These are phyloP conservation scores for Sporodiniella umbellata DNA, from an alignment of 371 early-diverging fungal species.

Conservation along the genomic window DNA sequence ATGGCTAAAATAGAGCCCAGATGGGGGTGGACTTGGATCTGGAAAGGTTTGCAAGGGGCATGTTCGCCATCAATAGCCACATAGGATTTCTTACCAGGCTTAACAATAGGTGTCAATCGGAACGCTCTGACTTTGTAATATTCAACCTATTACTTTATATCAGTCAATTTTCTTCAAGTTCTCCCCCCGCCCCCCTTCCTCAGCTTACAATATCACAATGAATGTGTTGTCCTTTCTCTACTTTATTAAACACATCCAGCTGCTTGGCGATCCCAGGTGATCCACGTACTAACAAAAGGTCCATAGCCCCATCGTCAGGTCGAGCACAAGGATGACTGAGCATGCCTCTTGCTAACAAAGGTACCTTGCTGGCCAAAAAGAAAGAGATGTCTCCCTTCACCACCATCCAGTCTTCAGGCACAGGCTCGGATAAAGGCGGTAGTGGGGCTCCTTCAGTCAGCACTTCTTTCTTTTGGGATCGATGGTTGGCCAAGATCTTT, in stretches of 20 bases:
- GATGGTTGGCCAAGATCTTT: constrained; percentile 12
- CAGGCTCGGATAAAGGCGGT: constrained; percentile 35
- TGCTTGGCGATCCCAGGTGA: constrained; percentile 23
- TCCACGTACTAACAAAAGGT: constrained; percentile 50
- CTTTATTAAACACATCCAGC: constrained; percentile 41
- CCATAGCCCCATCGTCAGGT: constrained; percentile 58
- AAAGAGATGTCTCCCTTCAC: constrained; percentile 45
- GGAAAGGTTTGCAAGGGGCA: constrained; percentile 54
- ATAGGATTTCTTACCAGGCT: constrained; percentile 36
- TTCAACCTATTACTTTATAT: constrained; percentile 50
- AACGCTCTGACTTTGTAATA: constrained; percentile 63
- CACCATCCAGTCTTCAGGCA: constrained; percentile 49
- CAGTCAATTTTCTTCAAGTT: too few relatives aligned
- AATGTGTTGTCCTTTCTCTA: constrained; percentile 55
- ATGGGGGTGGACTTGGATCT: constrained; percentile 59
- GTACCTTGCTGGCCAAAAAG: constrained; percentile 54
- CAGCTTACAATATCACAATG: constrained; percentile 43
- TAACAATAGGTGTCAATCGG: constrained; percentile 46
- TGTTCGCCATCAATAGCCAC: constrained; percentile 66
- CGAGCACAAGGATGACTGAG: constrained; percentile 54
- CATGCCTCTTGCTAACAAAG: constrained; percentile 52
- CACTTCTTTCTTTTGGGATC: constrained; percentile 25
- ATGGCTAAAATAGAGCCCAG: constrained; percentile 47
- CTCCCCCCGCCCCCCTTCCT: too few relatives aligned
- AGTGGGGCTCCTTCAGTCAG: constrained; percentile 23